phyloP scores from a whole-genome alignment of 2,329 filamentous ascomycete genomes.

The Sclerotinia nivalis region DNA sequence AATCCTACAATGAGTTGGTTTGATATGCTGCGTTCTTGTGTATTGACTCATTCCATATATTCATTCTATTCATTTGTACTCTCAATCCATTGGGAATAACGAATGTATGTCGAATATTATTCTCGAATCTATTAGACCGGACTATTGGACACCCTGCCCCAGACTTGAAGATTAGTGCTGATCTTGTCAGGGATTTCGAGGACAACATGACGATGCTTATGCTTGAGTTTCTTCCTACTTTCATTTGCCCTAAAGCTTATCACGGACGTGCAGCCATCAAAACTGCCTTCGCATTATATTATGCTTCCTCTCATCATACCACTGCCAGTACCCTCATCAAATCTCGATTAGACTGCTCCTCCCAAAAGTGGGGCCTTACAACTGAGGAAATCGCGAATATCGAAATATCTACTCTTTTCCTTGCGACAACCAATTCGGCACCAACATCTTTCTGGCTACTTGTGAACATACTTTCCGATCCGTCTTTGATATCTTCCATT shows the following conservation, averaged over 20 bases:
- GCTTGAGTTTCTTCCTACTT: constrained; percentile 40
- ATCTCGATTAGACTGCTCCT: constrained; percentile 39
- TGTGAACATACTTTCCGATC: constrained; percentile 40
- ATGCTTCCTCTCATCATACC: constrained; percentile 37
- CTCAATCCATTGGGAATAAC: not conserved
- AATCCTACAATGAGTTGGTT: not conserved
- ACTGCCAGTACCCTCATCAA: constrained; percentile 37
- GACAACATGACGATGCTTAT: constrained; percentile 39
- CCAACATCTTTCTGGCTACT: constrained; percentile 47
- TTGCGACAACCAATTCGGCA: constrained; percentile 44
- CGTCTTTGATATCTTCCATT: constrained; percentile 38
- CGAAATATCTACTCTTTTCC: constrained; percentile 42
- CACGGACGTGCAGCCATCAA: constrained; percentile 44
- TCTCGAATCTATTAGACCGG: not conserved
- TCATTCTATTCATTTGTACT: not conserved
- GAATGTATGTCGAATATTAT: not conserved
- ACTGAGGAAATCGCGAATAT: constrained; percentile 40
- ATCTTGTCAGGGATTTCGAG: constrained; percentile 39
- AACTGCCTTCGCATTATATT: constrained; percentile 40
- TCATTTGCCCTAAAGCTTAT: constrained; percentile 42
- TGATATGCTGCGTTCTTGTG: not conserved
- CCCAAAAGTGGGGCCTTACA: constrained; percentile 40
- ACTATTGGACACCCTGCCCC: not conserved
- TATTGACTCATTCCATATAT: not conserved
- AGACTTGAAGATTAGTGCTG: constrained; percentile 15